Evolutionary conservation across 2,329 filamentous ascomycete species (phyloP).

Genomic region (Cladobotryum mycophilum): DNA sequence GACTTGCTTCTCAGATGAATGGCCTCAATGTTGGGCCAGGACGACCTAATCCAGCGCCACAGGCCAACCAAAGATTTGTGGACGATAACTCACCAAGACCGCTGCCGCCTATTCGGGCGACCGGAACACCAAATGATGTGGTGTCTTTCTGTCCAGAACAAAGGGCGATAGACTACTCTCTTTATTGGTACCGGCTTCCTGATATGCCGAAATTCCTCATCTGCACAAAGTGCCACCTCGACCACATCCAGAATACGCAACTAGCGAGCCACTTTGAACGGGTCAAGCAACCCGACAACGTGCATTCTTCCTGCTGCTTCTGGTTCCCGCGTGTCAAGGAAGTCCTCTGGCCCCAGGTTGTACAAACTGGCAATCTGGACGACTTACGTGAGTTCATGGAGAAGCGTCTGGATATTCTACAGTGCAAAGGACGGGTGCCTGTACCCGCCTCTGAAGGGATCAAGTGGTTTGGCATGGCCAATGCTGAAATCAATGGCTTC

Average conservation of each 20-base stretch:
- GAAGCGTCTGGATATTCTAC: conserved; percentile 18
- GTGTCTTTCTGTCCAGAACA: conserved; percentile 24
- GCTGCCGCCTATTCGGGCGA: conserved; percentile 8
- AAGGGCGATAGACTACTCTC: conserved; percentile 21
- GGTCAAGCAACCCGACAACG: conserved; percentile 20
- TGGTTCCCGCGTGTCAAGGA: conserved; percentile 28
- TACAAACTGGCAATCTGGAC: conserved; percentile 20
- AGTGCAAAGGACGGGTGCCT: conserved; percentile 23
- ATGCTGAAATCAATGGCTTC: conserved; percentile 25
- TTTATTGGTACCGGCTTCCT: conserved; percentile 26
- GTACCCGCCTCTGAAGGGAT: conserved; percentile 19
- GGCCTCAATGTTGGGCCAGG: neutral
- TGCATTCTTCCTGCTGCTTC: conserved; percentile 25
- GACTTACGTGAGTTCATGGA: conserved; percentile 23
- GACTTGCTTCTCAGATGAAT: conserved; percentile 3
- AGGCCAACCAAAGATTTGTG: neutral
- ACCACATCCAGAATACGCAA: conserved; percentile 26
- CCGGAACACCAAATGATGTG: conserved; percentile 18
- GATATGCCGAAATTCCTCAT: conserved; percentile 27
- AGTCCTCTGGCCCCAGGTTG: conserved; percentile 27
- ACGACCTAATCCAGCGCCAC: neutral
- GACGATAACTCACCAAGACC: conserved; percentile 2
- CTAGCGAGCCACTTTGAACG: conserved; percentile 26
- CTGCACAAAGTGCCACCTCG: conserved; percentile 36
- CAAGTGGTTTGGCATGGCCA: conserved; percentile 27